These are phyloP conservation scores for Aspergillus novofumigatus DNA, from an alignment of 2,329 filamentous ascomycete species.

Conservation along the genomic window DNA sequence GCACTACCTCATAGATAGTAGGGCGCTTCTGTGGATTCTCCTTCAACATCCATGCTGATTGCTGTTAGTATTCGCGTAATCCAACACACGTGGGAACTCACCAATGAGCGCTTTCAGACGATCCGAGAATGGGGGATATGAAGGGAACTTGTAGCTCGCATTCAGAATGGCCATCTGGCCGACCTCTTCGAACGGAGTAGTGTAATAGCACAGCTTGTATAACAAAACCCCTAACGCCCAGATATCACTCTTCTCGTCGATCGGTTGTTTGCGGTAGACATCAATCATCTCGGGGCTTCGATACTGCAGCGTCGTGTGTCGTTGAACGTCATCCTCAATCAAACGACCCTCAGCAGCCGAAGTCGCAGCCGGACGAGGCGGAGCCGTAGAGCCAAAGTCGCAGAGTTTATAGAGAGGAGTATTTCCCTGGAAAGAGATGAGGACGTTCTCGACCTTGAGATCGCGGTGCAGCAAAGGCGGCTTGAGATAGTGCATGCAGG, in stretches of 20 bases:
- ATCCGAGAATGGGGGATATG: conserved; percentile 84
- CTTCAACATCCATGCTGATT: conserved; percentile 72
- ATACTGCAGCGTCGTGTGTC: conserved; percentile 95
- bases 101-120: conserved; percentile 85
- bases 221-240: conserved; percentile 93
- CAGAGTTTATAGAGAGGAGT: conserved; percentile 86
- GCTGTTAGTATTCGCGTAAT: conserved; percentile 17
- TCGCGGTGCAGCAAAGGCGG: conserved; percentile 89
- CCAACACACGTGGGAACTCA: conserved; percentile 40
- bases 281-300: conserved; percentile 98
- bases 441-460: conserved; percentile 95
- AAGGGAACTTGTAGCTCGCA: conserved; percentile 87
- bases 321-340: conserved; percentile 95
- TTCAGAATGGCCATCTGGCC: conserved; percentile 97
- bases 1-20: conserved; percentile 90
- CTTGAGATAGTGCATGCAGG: conserved; percentile 98
- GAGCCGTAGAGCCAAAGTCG: conserved; percentile 91
- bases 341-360: conserved; percentile 83
- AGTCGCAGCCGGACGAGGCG: conserved; percentile 76
- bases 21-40: conserved; percentile 76
- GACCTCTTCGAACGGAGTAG: conserved; percentile 95
- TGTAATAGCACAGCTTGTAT: conserved; percentile 99
- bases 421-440: conserved; percentile 69
- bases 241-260: conserved; percentile 98
- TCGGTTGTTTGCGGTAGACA: conserved; percentile 91